Evolutionary conservation across 208 protist genomes (phyloP).

Genomic region (Crithidia sp.): DNA sequence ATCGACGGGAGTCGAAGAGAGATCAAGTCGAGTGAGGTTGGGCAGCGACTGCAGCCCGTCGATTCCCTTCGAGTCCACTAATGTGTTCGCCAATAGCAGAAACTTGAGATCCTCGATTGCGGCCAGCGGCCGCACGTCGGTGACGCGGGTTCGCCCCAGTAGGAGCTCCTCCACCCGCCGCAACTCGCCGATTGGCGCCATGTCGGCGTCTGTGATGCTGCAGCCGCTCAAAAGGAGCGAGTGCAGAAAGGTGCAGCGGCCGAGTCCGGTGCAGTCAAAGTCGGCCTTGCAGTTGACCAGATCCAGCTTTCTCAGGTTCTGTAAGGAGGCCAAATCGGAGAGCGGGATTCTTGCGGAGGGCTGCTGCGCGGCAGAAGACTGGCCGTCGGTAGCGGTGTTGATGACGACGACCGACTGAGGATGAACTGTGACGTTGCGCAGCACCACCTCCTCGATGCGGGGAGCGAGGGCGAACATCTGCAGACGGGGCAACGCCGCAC

Average conservation of each 20-base stretch:
- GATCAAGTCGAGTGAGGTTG: constrained; percentile 27
- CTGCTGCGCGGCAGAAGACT: background rate
- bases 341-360: constrained; percentile 17
- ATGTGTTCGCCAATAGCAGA: constrained; percentile 29
- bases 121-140: constrained; percentile 15
- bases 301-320: constrained; percentile 21
- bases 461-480: constrained; percentile 33
- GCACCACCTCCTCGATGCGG: constrained; percentile 23
- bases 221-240: constrained; percentile 29
- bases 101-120: constrained; percentile 12
- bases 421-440: constrained; percentile 25
- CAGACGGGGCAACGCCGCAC: constrained; percentile 22
- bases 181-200: constrained; percentile 26
- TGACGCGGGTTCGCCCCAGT: constrained; percentile 27
- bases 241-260: constrained; percentile 21
- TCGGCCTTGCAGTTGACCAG: constrained; percentile 15
- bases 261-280: constrained; percentile 28
- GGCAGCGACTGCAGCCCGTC: constrained; percentile 23
- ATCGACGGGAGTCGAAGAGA: constrained; percentile 31
- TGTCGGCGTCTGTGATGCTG: constrained; percentile 17
- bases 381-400: background rate
- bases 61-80: constrained; percentile 22
- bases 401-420: constrained; percentile 21
- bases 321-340: constrained; percentile 18
- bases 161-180: constrained; percentile 24